Conservation (phyloP, 2,329 filamentous ascomycete species). For the Penicillium sp. region DNA sequence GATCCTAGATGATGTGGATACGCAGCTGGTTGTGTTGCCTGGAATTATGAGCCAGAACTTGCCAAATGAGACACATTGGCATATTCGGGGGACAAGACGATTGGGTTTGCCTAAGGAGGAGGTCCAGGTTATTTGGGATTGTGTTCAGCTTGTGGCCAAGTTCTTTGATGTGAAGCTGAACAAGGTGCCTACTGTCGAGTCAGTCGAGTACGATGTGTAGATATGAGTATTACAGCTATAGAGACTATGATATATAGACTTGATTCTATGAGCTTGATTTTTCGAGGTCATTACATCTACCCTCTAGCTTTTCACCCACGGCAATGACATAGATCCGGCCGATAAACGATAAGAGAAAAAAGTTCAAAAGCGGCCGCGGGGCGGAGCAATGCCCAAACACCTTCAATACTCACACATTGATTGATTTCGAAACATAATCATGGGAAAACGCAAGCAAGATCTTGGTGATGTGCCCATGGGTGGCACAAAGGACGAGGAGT, state of each 20-base stretch:
- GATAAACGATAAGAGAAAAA: slow-evolving; percentile 28
- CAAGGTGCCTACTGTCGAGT: slow-evolving; percentile 33
- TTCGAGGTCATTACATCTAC: background rate
- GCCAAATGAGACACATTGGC: slow-evolving; percentile 45
- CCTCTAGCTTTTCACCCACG: background rate
- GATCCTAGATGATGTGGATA: slow-evolving; percentile 44
- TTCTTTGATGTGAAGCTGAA: slow-evolving; percentile 31
- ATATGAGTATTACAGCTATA: background rate
- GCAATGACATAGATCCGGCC: slow-evolving; percentile 3
- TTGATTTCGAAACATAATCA: slow-evolving; percentile 28
- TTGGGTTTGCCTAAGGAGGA: slow-evolving; percentile 42
- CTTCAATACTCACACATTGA: slow-evolving; percentile 2
- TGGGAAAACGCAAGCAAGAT: slow-evolving; percentile 55
- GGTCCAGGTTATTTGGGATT: slow-evolving; percentile 38
- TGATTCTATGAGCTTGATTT: too few relatives aligned
- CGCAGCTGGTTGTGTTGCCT: slow-evolving; percentile 45
- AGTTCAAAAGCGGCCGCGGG: slow-evolving; percentile 25
- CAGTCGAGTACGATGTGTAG: slow-evolving; percentile 34
- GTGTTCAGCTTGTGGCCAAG: slow-evolving; percentile 29
- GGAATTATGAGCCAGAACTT: slow-evolving; percentile 49
- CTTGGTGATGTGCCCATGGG: slow-evolving; percentile 48
- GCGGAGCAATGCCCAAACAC: slow-evolving; percentile 12
- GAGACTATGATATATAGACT: background rate
- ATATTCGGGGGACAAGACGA: slow-evolving; percentile 45
- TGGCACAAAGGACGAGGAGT: slow-evolving; percentile 42